phyloP scores from a whole-genome alignment of 345 rosid species.

The Eutrema yunnanense region DNA sequence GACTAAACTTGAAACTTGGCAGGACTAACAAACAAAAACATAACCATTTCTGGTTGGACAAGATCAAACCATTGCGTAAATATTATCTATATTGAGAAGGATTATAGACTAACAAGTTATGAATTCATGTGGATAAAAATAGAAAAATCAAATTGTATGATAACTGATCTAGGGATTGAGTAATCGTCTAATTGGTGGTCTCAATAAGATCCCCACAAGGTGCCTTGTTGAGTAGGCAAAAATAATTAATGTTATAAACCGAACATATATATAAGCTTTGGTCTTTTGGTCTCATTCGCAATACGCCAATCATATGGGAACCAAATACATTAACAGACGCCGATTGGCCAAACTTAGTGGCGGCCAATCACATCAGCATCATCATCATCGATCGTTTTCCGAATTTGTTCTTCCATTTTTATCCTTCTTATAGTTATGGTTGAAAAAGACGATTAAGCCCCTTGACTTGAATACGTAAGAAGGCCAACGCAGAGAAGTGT shows the following conservation, averaged over 20 bases:
- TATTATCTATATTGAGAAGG: not conserved
- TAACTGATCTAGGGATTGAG: not conserved
- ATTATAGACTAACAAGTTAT: not conserved
- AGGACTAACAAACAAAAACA: not conserved
- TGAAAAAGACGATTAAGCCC: not conserved
- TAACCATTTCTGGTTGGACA: not conserved
- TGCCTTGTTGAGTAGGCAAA: slow-evolving; percentile 26
- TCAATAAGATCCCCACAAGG: slow-evolving; percentile 20
- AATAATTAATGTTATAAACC: slow-evolving; percentile 9
- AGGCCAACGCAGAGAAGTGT: not conserved
- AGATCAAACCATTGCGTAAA: not conserved
- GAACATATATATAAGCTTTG: not conserved
- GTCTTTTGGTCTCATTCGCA: slow-evolving; percentile 21
- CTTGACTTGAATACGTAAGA: not conserved
- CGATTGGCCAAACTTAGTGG: slow-evolving; percentile 20
- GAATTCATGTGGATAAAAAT: not conserved
- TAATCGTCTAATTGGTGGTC: not conserved
- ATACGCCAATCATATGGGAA: slow-evolving; percentile 25
- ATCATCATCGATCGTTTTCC: not conserved
- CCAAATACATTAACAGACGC: slow-evolving; percentile 19
- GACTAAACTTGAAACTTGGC: not conserved
- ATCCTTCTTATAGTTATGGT: not conserved
- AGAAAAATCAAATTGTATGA: not conserved
- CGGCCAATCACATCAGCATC: slow-evolving; percentile 21
- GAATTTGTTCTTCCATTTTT: not conserved